phyloP scores from a whole-genome alignment of 2,329 filamentous ascomycete genomes.

The Pseudopyrenochaeta lycopersici region DNA sequence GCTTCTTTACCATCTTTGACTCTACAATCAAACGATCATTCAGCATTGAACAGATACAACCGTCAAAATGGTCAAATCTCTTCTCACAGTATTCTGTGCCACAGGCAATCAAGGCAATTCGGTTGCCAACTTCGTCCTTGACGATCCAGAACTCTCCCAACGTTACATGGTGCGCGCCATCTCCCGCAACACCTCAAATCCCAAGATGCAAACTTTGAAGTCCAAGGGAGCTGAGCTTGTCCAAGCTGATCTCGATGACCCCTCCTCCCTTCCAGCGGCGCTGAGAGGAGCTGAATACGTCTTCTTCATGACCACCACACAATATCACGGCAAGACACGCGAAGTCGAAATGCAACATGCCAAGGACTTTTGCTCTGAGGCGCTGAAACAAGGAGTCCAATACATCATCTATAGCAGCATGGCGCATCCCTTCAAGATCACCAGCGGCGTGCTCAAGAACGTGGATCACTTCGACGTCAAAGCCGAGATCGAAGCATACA shows the following conservation, averaged over 20 bases:
- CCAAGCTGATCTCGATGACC: conserved; percentile 60
- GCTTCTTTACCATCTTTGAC: neutral
- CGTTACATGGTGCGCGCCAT: conserved; percentile 63
- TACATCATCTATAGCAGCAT: conserved; percentile 53
- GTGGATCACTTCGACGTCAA: conserved; percentile 66
- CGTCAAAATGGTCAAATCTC: conserved; percentile 23
- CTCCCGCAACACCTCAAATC: conserved; percentile 59
- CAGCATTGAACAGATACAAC: neutral
- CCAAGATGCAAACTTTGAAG: conserved; percentile 56
- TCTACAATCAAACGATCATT: neutral
- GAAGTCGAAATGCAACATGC: conserved; percentile 37
- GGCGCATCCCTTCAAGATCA: conserved; percentile 35
- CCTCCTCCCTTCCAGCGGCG: conserved; percentile 28
- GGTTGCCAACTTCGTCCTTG: conserved; percentile 57
- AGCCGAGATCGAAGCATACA: conserved; percentile 64
- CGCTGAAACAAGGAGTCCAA: conserved; percentile 43
- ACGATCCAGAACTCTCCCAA: conserved; percentile 49
- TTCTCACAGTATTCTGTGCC: conserved; percentile 42
- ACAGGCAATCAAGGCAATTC: conserved; percentile 65
- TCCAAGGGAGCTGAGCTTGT: conserved; percentile 62
- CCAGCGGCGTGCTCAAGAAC: conserved; percentile 43
- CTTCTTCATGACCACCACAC: conserved; percentile 43
- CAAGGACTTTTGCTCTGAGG: conserved; percentile 38
- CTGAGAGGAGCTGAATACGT: conserved; percentile 31
- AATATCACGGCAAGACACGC: conserved; percentile 31